Evolutionary conservation across 371 early-diverging fungal species (phyloP), one percentile per base, ranked within the genome.

Genomic region (Mucor mucedo): DNA sequence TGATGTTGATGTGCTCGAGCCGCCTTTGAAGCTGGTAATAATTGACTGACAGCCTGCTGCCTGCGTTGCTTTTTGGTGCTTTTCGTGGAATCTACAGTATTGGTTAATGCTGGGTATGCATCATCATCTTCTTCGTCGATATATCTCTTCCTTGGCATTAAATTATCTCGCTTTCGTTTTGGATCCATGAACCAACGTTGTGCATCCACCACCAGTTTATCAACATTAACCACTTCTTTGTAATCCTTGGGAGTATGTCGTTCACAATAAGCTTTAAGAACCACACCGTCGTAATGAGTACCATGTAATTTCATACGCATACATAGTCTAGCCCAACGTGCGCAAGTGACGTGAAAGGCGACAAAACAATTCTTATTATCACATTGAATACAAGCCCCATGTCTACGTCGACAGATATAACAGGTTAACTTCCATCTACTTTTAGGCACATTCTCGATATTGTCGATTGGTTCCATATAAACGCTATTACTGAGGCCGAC

Each of bases 391-490:
- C 94, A 94, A 0, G 97, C 98, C 13, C 99, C 99, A 52, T 80
- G 80, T 13, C 83, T 81, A 16, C 85, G 75, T 52, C 90, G 88
- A 76, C 99, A 99, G 33, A 98, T 85, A 59, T 86, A 91, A 70
- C 99, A 99, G 11, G 78, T 75, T 66, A 97, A 77, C 48, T 84
- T 89, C 95, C 95, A 97, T 21, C 98, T 89, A 54, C 91, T 90
- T 32, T 89, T 89, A 2, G 96, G 97, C 14, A 98, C 90, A 57
- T 84, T 87, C 39, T 92, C 93, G 16, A 96, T 82, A 52, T 86
- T 84, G 69, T 97, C 98, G 60, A 99, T 93, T 0, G 99, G 99
- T 71, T 99, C 99, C 96, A 98, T 96, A 73, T 95, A 93, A 3
- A 93, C 95, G 5, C 89, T 70, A 73, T 99, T 99, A 39, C 91